Conservation (phyloP, 768 basidiomycete genomes). For the Suillus paluster region DNA sequence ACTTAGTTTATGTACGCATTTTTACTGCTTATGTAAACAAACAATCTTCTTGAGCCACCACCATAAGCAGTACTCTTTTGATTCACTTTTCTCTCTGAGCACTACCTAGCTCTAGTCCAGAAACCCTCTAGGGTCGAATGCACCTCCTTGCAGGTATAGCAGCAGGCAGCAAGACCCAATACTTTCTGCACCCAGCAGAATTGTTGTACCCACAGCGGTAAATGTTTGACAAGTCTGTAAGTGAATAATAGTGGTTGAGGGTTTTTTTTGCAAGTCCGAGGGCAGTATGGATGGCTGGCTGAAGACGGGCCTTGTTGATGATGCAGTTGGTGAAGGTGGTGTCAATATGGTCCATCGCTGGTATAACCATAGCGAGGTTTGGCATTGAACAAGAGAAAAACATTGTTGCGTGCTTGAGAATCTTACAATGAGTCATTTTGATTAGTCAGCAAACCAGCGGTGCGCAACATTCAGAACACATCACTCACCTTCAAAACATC, state of each 20-base stretch:
- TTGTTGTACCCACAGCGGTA: no score
- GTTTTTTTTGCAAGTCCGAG: constrained; percentile 23
- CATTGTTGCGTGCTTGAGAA: constrained; percentile 28
- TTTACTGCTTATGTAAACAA: no score
- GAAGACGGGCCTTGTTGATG: constrained; percentile 4
- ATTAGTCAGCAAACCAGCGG: not conserved
- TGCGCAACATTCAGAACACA: not conserved
- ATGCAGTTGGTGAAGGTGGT: not conserved
- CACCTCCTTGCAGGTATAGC: no score
- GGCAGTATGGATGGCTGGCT: constrained; percentile 11
- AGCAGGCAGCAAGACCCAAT: no score
- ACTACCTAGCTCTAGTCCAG: no score
- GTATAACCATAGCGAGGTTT: constrained; percentile 31
- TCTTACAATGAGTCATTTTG: constrained; percentile 16
- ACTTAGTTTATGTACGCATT: no score
- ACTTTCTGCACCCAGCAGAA: no score
- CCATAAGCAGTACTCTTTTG: no score
- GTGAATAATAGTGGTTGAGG: constrained; percentile 30
- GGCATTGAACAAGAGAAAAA: constrained; percentile 28
- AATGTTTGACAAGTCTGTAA: constrained; percentile 24
- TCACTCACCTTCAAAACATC: constrained; percentile 21
- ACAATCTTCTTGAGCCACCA: no score
- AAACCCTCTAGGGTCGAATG: no score
- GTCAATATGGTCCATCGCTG: constrained; percentile 33
- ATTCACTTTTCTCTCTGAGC: no score